Evolutionary conservation across 768 basidiomycete species (phyloP).

Genomic region (Strobilomyces dryophilus): DNA sequence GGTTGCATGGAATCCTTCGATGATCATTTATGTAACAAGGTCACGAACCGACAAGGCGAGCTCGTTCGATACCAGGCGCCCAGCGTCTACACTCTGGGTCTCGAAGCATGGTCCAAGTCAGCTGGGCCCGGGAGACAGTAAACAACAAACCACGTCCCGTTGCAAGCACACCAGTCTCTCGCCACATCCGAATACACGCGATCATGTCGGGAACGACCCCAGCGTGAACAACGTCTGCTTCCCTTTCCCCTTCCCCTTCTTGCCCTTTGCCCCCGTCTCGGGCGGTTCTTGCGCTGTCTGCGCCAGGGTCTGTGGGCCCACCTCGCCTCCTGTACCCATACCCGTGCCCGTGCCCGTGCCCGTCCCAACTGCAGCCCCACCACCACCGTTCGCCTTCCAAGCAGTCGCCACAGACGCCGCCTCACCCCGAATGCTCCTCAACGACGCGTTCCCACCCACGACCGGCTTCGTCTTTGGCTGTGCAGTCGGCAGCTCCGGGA

Average conservation of each 20-base stretch:
- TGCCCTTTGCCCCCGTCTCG: slow-evolving; percentile 42
- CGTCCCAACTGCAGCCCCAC: too few relatives aligned
- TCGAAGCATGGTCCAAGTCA: too few relatives aligned
- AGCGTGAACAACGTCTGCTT: slow-evolving; percentile 81
- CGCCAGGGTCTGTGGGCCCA: not conserved
- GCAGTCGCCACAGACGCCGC: slow-evolving; percentile 26
- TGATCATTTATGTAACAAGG: too few relatives aligned
- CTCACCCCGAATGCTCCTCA: slow-evolving; percentile 54
- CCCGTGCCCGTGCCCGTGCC: not conserved
- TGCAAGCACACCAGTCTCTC: too few relatives aligned
- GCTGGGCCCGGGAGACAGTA: too few relatives aligned
- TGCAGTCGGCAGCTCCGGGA: slow-evolving; percentile 65
- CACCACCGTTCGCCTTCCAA: slow-evolving; percentile 26
- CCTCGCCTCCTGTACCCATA: not conserved
- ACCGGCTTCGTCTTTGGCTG: slow-evolving; percentile 39
- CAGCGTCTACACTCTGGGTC: too few relatives aligned
- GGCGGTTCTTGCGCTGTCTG: not conserved
- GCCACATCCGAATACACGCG: too few relatives aligned
- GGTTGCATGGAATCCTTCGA: too few relatives aligned
- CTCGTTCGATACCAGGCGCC: too few relatives aligned
- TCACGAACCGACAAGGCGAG: too few relatives aligned
- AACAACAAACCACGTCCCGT: too few relatives aligned
- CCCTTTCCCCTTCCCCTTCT: slow-evolving; percentile 78
- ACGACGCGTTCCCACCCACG: slow-evolving; percentile 60
- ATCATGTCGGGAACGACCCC: slow-evolving; percentile 44